Percentiles rank a stretch among this genome's conserved stretches.
These are phyloP conservation scores for Malassezia furfur DNA, from an alignment of 1,284 basidiomycete genomes.

Conservation along the genomic window DNA sequence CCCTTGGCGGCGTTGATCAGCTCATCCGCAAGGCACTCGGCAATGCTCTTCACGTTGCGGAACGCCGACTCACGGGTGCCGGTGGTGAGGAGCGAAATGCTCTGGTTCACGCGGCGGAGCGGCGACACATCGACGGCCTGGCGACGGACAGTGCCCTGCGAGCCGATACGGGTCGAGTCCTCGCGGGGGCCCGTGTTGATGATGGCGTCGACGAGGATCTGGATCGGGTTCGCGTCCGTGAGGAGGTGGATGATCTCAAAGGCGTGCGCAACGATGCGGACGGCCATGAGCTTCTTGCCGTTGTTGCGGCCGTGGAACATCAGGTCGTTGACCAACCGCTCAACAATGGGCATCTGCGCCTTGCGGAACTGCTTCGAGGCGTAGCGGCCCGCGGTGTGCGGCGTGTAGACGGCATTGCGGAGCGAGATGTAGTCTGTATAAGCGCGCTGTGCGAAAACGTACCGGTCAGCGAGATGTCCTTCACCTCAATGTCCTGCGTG, in stretches of 20 bases:
- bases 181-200: constrained; percentile 99
- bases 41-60: constrained; percentile 97
- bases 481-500: constrained; percentile 76
- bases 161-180: constrained; percentile 99
- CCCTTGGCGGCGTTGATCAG: constrained; percentile 99
- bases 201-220: constrained; percentile 94
- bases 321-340: constrained; percentile 78
- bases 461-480: constrained; percentile 64
- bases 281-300: constrained; percentile 98
- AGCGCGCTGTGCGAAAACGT: constrained; percentile 51
- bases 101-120: constrained; percentile 94
- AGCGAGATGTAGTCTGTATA: constrained; percentile 94
- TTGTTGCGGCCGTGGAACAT: constrained; percentile 99
- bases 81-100: constrained; percentile 85
- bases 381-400: constrained; percentile 98
- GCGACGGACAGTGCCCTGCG: constrained; percentile 97
- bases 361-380: constrained; percentile 99
- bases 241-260: constrained; percentile 99
- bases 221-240: constrained; percentile 99
- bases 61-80: constrained; percentile 98
- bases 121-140: constrained; percentile 99
- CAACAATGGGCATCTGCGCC: constrained; percentile 99
- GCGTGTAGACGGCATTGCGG: constrained; percentile 88
- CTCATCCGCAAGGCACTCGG: constrained; percentile 95
- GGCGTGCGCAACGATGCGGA: constrained; percentile 98